Percentiles rank a stretch among this genome's conserved stretches.
phyloP scores from a whole-genome alignment of 2,329 filamentous ascomycete genomes.

The Colletotrichum sp. region DNA sequence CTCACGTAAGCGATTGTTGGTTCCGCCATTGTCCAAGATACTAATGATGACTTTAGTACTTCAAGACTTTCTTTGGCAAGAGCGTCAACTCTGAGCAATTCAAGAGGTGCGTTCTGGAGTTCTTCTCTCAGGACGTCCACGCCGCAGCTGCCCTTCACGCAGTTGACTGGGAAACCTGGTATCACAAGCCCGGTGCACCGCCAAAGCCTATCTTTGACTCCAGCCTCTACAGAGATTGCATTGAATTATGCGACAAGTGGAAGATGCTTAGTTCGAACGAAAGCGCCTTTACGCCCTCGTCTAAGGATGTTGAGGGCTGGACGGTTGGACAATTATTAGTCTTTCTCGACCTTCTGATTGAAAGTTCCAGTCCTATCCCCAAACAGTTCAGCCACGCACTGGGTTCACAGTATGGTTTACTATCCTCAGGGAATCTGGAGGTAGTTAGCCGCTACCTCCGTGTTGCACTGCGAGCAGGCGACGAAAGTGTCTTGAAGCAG shows the following conservation, averaged over 20 bases:
- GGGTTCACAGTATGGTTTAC: neutral
- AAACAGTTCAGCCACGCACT: neutral
- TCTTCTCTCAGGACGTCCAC: neutral
- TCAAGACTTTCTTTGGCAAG: neutral
- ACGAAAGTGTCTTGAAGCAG: neutral
- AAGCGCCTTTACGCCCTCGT: neutral
- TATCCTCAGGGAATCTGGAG: neutral
- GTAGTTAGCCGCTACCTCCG: neutral
- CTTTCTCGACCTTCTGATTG: neutral
- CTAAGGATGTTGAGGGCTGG: slow-evolving; percentile 1
- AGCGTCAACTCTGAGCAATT: neutral
- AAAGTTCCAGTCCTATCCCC: neutral
- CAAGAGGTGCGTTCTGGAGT: neutral
- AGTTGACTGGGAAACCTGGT: neutral
- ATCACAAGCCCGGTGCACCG: neutral
- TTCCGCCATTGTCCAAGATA: neutral
- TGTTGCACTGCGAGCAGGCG: neutral
- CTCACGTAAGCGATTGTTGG: neutral
- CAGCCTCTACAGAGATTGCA: neutral
- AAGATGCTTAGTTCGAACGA: neutral
- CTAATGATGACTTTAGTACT: neutral
- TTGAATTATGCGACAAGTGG: neutral
- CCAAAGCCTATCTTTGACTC: neutral
- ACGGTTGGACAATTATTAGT: neutral
- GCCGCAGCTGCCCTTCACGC: neutral